Conservation (phyloP, 345 rosid species). For the Eutrema heterophyllum region DNA sequence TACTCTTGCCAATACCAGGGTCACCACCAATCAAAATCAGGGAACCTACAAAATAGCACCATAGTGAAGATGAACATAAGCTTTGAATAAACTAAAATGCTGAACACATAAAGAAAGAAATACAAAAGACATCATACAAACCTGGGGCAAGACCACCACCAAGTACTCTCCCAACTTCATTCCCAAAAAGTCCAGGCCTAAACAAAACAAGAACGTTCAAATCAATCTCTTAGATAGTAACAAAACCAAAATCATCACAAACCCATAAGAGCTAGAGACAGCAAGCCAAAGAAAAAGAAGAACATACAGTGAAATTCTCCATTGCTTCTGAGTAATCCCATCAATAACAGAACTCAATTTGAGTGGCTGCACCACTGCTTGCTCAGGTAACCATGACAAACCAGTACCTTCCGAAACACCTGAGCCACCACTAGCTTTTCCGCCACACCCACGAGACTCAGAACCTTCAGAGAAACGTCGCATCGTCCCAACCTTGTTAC, state of each 20-base stretch:
- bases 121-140: slow-evolving; percentile 20
- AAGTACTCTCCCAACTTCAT: slow-evolving; percentile 84
- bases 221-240: not conserved
- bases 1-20: slow-evolving; percentile 98
- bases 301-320: slow-evolving; percentile 74
- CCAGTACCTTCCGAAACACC: slow-evolving; percentile 38
- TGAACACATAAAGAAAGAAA: not conserved
- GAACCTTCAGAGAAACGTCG: slow-evolving; percentile 39
- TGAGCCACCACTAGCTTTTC: slow-evolving; percentile 32
- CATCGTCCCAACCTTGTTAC: slow-evolving; percentile 55
- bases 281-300: not conserved
- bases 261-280: not conserved
- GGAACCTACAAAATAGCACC: slow-evolving; percentile 52
- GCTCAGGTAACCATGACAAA: slow-evolving; percentile 63
- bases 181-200: slow-evolving; percentile 76
- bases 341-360: slow-evolving; percentile 54
- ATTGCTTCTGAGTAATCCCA: slow-evolving; percentile 51
- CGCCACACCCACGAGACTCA: slow-evolving; percentile 12
- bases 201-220: not conserved
- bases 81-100: not conserved
- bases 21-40: slow-evolving; percentile 89
- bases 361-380: slow-evolving; percentile 42
- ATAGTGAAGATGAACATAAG: not conserved
- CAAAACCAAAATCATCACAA: not conserved
- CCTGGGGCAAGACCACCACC: slow-evolving; percentile 99